phyloP scores from a whole-genome alignment of 257 asterid genomes.

The Solanum sitiens region DNA sequence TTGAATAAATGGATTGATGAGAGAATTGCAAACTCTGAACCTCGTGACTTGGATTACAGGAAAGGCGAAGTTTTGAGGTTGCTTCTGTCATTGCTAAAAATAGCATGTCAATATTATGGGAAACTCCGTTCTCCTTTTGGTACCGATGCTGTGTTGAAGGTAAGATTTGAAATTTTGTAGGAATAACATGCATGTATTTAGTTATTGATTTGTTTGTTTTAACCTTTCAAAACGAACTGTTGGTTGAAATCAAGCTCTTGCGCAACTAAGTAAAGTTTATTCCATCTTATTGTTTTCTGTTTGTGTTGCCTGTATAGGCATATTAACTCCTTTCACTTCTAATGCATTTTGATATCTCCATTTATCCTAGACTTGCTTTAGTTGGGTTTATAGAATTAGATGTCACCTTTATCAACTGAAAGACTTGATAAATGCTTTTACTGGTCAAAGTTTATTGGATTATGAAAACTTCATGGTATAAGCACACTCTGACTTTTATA shows the following conservation, averaged over 20 bases:
- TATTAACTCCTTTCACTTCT: neutral
- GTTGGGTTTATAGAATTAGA: neutral
- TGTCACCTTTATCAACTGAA: neutral
- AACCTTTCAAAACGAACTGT: neutral
- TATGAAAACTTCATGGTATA: neutral
- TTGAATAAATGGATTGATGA: slow-evolving; percentile 92
- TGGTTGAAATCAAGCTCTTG: neutral
- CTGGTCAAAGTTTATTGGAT: neutral
- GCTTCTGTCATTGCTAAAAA: slow-evolving; percentile 72
- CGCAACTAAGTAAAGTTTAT: neutral
- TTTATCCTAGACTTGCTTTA: neutral
- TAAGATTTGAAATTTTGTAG: neutral
- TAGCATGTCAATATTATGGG: slow-evolving; percentile 80
- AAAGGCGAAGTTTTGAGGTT: slow-evolving; percentile 59
- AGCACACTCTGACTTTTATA: neutral
- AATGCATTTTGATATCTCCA: neutral
- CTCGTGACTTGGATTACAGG: slow-evolving; percentile 37
- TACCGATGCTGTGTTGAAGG: slow-evolving; percentile 59
- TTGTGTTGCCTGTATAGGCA: neutral
- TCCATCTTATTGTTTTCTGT: neutral
- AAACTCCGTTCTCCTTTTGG: slow-evolving; percentile 89
- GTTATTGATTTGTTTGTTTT: neutral
- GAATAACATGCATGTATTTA: neutral
- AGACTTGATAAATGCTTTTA: neutral
- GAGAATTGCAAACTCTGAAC: slow-evolving; percentile 41